Conservation (phyloP, 306 rosid species). For the Ammopiptanthus mongolicus region DNA sequence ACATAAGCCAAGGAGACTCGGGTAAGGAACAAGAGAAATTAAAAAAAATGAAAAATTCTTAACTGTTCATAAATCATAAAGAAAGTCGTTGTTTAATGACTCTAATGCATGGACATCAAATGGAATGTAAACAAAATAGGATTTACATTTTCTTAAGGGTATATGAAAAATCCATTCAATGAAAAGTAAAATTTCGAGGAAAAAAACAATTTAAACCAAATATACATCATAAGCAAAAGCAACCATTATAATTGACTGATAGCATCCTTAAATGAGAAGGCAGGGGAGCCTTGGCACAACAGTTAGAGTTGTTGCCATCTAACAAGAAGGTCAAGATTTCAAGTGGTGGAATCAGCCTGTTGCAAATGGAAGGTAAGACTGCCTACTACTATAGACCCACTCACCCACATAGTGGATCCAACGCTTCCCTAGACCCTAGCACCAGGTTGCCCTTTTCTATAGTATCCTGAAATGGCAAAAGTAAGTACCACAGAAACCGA, state of each 20-base stretch:
- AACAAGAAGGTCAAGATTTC: too few species aligned
- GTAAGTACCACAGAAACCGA: background rate
- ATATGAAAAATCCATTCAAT: background rate
- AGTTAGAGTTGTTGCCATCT: too few species aligned
- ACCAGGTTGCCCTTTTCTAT: too few species aligned
- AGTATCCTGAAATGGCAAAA: background rate
- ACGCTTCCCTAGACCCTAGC: too few species aligned
- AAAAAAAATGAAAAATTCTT: background rate
- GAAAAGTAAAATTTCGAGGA: background rate
- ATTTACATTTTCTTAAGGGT: background rate
- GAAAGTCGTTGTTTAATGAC: background rate
- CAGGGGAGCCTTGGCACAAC: too few species aligned
- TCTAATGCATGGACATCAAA: constrained; percentile 5
- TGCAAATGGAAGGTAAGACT: too few species aligned
- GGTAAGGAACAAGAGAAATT: constrained; percentile 18
- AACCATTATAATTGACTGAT: background rate
- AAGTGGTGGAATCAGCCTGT: too few species aligned
- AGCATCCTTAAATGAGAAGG: background rate
- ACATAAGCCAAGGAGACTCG: background rate
- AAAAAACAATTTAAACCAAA: background rate
- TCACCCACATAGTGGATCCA: too few species aligned
- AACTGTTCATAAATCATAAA: background rate
- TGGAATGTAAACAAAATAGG: background rate
- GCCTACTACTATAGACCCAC: too few species aligned
- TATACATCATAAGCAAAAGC: background rate